phyloP scores from a whole-genome alignment of 2,329 filamentous ascomycete species.

The Claviceps quebecensis region DNA sequence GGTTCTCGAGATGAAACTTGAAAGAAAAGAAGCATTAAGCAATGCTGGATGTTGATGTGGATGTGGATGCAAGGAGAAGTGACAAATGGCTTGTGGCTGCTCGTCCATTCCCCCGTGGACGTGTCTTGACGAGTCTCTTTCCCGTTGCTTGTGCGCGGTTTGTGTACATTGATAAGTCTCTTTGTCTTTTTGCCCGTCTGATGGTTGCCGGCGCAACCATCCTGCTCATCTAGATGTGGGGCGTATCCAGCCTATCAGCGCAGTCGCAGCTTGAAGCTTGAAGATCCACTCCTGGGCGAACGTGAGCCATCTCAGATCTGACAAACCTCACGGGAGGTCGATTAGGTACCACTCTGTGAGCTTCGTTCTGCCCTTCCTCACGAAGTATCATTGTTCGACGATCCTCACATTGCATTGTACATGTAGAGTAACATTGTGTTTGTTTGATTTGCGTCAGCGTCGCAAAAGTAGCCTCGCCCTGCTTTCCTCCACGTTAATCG shows the following conservation, averaged over 20 bases:
- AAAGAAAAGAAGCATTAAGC: conserved; percentile 12
- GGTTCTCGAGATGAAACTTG: background rate
- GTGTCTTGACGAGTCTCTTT: conserved; percentile 4
- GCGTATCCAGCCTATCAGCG: background rate
- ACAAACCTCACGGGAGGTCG: background rate
- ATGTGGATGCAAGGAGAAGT: conserved; percentile 7
- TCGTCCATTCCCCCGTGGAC: background rate
- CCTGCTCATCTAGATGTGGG: background rate
- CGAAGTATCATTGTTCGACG: background rate
- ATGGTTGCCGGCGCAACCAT: conserved; percentile 16
- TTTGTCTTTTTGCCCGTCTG: background rate
- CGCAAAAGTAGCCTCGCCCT: no score
- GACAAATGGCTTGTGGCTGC: conserved; percentile 1
- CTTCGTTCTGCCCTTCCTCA: background rate
- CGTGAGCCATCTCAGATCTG: background rate
- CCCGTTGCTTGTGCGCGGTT: conserved; percentile 10
- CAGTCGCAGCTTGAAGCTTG: background rate
- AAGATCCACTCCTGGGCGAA: background rate
- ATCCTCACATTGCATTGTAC: background rate
- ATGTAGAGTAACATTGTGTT: no score
- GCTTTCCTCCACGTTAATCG: background rate
- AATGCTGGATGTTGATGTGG: conserved; percentile 14
- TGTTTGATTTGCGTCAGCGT: no score
- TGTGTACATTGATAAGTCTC: conserved; percentile 19
- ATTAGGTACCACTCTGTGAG: background rate